A percentile compares a stretch with the other conserved stretches of the same genome.
Evolutionary conservation across 441 rosid genomes (phyloP).

Genomic region (Kokia cookei): DNA sequence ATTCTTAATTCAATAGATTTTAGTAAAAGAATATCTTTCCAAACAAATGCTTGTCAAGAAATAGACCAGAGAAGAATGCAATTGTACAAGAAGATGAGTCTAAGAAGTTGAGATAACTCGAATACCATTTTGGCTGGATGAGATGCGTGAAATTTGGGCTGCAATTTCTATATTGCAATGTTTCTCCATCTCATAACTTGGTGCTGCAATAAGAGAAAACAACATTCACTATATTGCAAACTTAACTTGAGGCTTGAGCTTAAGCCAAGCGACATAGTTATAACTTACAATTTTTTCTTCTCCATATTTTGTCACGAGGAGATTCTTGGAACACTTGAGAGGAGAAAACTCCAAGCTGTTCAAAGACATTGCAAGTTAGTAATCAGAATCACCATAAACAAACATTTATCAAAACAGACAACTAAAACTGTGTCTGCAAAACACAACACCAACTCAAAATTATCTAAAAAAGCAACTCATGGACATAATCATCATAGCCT

Average conservation of each 20-base stretch:
- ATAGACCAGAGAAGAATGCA: background rate
- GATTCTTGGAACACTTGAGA: conserved; percentile 96
- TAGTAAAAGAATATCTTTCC: background rate
- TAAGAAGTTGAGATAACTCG: conserved; percentile 13
- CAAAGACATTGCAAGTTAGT: conserved; percentile 13
- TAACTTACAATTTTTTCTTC: conserved; percentile 66
- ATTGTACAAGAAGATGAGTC: background rate
- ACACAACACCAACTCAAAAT: background rate
- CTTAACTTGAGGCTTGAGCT: conserved; percentile 9
- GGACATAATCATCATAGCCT: background rate
- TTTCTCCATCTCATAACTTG: conserved; percentile 89
- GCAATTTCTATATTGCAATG: conserved; percentile 94
- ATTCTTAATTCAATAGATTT: background rate
- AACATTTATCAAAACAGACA: background rate
- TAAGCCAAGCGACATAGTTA: conserved; percentile 10
- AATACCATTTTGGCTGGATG: conserved; percentile 56
- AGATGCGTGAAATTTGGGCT: conserved; percentile 64
- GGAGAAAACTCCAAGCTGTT: conserved; percentile 96
- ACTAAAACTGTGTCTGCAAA: background rate
- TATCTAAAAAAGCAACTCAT: background rate
- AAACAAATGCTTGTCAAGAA: background rate
- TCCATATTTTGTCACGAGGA: conserved; percentile 69
- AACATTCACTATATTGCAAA: conserved; percentile 7
- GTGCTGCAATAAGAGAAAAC: conserved; percentile 52
- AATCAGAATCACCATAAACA: background rate